Percentiles rank a stretch among this genome's conserved stretches.
Evolutionary conservation across 345 rosid genomes (phyloP).

Genomic region (Physaria fendleri): DNA sequence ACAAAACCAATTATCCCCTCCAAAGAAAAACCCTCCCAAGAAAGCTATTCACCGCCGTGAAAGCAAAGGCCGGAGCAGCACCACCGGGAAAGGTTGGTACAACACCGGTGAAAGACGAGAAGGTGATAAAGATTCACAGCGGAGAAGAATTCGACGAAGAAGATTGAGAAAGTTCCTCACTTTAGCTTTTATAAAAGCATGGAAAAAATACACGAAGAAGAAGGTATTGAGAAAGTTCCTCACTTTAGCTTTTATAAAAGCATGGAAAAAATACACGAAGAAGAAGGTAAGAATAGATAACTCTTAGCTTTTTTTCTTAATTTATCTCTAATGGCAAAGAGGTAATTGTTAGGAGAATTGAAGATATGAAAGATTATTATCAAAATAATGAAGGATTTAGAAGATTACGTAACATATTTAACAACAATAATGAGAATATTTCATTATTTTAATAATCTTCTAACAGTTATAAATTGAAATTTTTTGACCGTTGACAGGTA

Average conservation of each 20-base stretch:
- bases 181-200: constrained; percentile 81
- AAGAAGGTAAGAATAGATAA: too few relatives aligned
- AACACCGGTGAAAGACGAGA: constrained; percentile 38
- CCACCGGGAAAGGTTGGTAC: constrained; percentile 39
- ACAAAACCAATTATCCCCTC: neutral
- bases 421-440: too few relatives aligned
- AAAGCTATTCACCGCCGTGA: constrained; percentile 8
- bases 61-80: constrained; percentile 43
- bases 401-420: too few relatives aligned
- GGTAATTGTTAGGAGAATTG: too few relatives aligned
- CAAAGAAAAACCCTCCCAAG: neutral
- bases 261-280: constrained; percentile 89
- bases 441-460: too few relatives aligned
- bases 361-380: too few relatives aligned
- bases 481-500: constrained; percentile 27
- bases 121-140: constrained; percentile 59
- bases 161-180: constrained; percentile 70
- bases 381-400: too few relatives aligned
- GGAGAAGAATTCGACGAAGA: constrained; percentile 72
- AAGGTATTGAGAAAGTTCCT: constrained; percentile 14
- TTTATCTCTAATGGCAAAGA: too few relatives aligned
- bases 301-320: neutral
- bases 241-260: constrained; percentile 62
- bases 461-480: neutral
- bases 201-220: constrained; percentile 93